Base-by-base conservation (phyloP, 1,139 yeast genomes). In the Debaryomyces coudertii region DNA sequence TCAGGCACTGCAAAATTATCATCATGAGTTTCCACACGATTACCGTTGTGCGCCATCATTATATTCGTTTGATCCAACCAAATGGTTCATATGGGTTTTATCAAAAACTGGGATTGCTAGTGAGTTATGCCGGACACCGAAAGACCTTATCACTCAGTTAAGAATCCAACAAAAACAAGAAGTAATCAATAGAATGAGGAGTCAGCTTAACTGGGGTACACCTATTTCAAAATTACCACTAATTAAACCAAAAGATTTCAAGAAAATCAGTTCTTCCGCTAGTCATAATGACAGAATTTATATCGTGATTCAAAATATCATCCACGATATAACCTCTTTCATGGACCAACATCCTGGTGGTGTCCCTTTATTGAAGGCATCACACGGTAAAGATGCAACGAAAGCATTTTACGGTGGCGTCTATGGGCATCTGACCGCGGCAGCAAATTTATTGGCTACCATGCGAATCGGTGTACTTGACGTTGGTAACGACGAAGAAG, bases 331-430 rank as follows among this genome's bases (percentile, higher is more conserved):
- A 4, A 82, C 89, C 1, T 89, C 90, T 1, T 84, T 84, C 56
- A 80, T 83, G 66, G 78, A 79, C 49, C 87, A 83, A 55, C 90
- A 85, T 55, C 90, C 90, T 0, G 90, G 90, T 40, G 90, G 90
- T 0, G 60, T 78, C 2, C 80, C 85, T 1, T 65, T 85, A 42
- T 72, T 85, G 25, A 72, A 71, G 48, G 80, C 87, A 0, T 79
- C 87, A 1, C 82, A 82, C 49, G 90, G 90, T 1, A 82, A 81
- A 54, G 90, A 85, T 60, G 90, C 90, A 1, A 83, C 89, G 2
- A 73, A 76, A 40, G 90, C 89, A 1, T 85, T 85, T 51, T 83
- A 79, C 55, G 90, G 92, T 9, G 90, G 90, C 0, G 90, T 85
- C 4, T 85, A 85, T 57, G 79, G 81, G 30, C 92, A 85, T 55